Evolutionary conservation across 345 rosid species (phyloP).

Genomic region (Corchorus olitorius): DNA sequence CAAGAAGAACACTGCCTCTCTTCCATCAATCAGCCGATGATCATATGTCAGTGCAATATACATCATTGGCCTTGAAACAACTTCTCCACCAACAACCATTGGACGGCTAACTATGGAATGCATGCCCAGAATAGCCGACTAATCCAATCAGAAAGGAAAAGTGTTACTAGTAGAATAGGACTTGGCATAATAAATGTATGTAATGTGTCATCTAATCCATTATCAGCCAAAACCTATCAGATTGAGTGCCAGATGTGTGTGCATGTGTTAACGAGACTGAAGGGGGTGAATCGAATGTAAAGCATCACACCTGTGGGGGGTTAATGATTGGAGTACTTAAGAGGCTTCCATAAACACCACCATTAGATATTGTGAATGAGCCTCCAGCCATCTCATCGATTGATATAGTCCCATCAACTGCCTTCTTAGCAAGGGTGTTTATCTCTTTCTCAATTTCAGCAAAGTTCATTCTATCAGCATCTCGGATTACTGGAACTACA

Average conservation of each 20-base stretch:
- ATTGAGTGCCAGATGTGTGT: background rate
- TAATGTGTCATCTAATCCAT: too few species aligned
- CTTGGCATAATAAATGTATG: too few species aligned
- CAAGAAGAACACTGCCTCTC: constrained; percentile 86
- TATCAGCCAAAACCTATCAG: too few species aligned
- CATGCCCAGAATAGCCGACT: constrained; percentile 90
- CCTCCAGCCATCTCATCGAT: constrained; percentile 99
- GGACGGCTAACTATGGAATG: constrained; percentile 82
- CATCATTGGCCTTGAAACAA: constrained; percentile 81
- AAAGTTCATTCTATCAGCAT: constrained; percentile 71
- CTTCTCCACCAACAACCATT: constrained; percentile 71
- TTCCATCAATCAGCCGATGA: constrained; percentile 85
- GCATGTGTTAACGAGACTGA: background rate
- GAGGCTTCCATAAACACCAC: constrained; percentile 95
- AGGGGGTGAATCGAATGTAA: background rate
- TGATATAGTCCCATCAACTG: constrained; percentile 84
- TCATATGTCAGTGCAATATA: constrained; percentile 79
- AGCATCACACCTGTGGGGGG: constrained; percentile 82
- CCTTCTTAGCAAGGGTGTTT: constrained; percentile 87
- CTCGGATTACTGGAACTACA: constrained; percentile 82
- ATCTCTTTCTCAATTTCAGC: constrained; percentile 92
- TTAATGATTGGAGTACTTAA: constrained; percentile 97
- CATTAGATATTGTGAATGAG: constrained; percentile 81
- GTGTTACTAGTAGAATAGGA: background rate
- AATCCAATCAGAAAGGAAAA: constrained; percentile 3